phyloP scores from a whole-genome alignment of 345 rosid genomes.

The Eucalyptus victrix region DNA sequence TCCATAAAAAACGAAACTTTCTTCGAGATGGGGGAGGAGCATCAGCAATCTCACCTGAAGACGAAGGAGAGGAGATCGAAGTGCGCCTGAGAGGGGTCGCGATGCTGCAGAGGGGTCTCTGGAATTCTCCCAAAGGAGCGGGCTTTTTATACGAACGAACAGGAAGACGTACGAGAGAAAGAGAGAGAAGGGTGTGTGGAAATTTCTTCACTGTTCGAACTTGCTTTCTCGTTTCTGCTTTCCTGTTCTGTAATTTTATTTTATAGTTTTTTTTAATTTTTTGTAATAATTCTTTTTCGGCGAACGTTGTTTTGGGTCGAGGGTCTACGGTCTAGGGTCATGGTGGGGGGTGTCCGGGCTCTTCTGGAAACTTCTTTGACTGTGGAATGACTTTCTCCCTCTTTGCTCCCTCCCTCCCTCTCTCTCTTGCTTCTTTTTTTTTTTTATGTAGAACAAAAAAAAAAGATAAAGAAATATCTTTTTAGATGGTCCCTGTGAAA shows the following conservation, averaged over 20 bases:
- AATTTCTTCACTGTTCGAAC: background rate
- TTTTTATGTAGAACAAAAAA: background rate
- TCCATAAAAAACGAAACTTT: background rate
- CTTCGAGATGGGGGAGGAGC: background rate
- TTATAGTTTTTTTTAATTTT: background rate
- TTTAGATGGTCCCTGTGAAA: background rate
- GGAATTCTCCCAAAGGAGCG: background rate
- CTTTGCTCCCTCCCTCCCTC: background rate
- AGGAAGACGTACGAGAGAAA: background rate
- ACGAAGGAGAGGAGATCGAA: background rate
- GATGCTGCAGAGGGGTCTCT: background rate
- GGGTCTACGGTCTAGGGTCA: background rate
- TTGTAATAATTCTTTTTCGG: background rate
- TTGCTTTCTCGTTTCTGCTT: background rate
- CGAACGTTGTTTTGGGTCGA: background rate
- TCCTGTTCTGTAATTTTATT: background rate
- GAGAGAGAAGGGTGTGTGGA: background rate
- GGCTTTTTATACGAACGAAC: background rate
- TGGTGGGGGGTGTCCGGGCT: background rate
- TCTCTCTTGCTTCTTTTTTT: accelerated
- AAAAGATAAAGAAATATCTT: background rate
- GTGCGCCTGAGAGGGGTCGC: background rate
- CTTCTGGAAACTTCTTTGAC: background rate
- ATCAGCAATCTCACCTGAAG: background rate
- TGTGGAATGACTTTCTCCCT: background rate